Base-by-base conservation (phyloP, 2,329 filamentous ascomycete species). In the Sarocladium kiliense region DNA sequence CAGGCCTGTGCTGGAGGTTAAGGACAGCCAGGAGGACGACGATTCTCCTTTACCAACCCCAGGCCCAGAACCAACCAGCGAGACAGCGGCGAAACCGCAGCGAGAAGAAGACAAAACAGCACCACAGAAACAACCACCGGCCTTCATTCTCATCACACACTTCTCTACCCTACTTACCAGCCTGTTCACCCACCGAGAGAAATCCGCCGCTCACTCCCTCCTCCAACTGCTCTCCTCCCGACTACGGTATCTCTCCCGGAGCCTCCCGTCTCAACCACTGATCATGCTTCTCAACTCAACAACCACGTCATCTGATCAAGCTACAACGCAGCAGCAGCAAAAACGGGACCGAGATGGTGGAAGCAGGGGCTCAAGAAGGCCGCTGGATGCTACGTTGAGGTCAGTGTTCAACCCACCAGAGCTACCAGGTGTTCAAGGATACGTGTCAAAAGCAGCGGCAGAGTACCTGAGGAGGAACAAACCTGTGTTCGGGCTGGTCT, bases 211-310 rank as follows among this genome's bases (percentile, higher is more conserved):
- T 1, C 80, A 84, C 65, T 63, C 65, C 3, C 67, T 70, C 12
- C 67, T 82, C n/a, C 70, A 74, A 32, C 66, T 71, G n/a, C 73
- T 85, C 21, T 72, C 74, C 25, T 70, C 67, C 3, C 74, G 71
- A 47, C 67, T 84, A 12, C 74, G 74, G 19, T 65, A 70, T 57
- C 66, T 84, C 7, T 68, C 78, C 1, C 73, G 71, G 27, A 71
- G 65, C 9, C 59, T 73, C 21, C 55, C 68, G 7, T 68, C 69
- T 11, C 71, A 66, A 12, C 75, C 80, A 1, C 71, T 85, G 5
- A 68, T 84, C 27, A 65, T 85, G 56, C 67, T 85, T 2, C 72
- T 84, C 55, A 85, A 85, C 68, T 74, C 76, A 0, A 80, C 77
- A 1, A 71, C 58, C 10, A 18, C 59, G 21, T 37, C 57, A n/a